Base-by-base conservation (phyloP, 2,329 filamentous ascomycete species). In the Zasmidium citrigriseum region DNA sequence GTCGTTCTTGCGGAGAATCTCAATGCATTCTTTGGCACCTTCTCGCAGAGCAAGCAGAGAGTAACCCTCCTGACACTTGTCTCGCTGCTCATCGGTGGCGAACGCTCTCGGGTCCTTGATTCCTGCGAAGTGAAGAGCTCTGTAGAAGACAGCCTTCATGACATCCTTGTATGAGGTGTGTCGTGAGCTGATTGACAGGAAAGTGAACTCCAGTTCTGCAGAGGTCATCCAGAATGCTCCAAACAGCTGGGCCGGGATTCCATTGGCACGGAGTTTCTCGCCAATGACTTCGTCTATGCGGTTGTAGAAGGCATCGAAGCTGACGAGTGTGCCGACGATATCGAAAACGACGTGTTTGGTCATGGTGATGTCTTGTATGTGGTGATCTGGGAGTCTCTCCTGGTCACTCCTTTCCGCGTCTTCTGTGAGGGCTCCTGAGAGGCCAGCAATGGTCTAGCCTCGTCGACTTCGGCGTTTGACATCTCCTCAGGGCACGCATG, bases 311-410 rank as follows among this genome's bases (percentile, higher is more conserved):
- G 73, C 73, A 16, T 80, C 74, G 68, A 78, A 81, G 20, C 74
- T 77, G 44, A 82, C 77, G 55, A 74, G 75, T n/a, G 80, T 83
- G 49, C 80, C 80, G 46, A 85, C 82, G 1, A 84, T 76, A 63
- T 76, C 73, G 60, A 72, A 72, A 38, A 72, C 71, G n/a, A 69
- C 64, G 52, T 69, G 63, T 59, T 69, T 69, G 45, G 52, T 45
- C 52, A 61, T 64, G 29, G 16, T 41, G 34, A 41, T 41, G 34
- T 41, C 4, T 41, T 16, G 7, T 7, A 16, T 41, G 14, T 34
- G 34, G 7, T 41, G 7, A n/a, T 41, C n/a, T n/a, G n/a, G n/a
- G n/a, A n/a, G n/a, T 34, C 27, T 14, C 14, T 34, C 14, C 27
- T 34, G 27, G 27, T 7, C 27, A 14, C 27, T 34, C 27, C 14